A percentile compares a stretch with the other conserved stretches of the same genome.
phyloP scores from a whole-genome alignment of 2,329 filamentous ascomycete genomes.

The Aspergillus puulaauensis region DNA sequence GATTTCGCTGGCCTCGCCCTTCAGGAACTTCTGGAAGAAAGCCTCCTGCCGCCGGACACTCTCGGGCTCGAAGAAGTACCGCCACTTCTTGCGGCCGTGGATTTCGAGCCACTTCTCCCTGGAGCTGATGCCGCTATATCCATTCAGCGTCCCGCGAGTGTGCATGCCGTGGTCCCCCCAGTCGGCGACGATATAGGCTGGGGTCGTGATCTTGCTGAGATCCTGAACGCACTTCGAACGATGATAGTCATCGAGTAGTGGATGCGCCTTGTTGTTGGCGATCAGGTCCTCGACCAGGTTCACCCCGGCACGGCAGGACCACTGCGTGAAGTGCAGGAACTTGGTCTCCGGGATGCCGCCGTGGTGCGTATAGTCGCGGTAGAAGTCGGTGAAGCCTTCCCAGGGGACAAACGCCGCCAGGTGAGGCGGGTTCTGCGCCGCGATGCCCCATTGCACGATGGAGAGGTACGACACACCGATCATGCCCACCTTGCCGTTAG shows the following conservation, averaged over 20 bases:
- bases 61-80: not conserved
- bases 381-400: not conserved
- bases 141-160: not conserved
- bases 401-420: not conserved
- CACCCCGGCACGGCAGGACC: too few relatives aligned
- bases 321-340: not conserved
- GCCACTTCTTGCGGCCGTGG: not conserved
- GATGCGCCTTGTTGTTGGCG: not conserved
- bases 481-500: not conserved
- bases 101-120: not conserved
- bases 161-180: not conserved
- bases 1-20: not conserved
- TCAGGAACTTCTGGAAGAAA: not conserved
- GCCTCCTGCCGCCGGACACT: not conserved
- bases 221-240: not conserved
- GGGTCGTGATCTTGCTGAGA: not conserved
- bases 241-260: not conserved
- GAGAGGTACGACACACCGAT: not conserved
- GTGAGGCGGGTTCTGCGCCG: not conserved
- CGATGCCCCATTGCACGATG: not conserved
- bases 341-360: not conserved
- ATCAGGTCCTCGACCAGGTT: not conserved
- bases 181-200: not conserved
- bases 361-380: not conserved
- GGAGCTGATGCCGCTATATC: not conserved